phyloP scores from a whole-genome alignment of 257 asterid species.

The Nicotiana tomentosiformis region DNA sequence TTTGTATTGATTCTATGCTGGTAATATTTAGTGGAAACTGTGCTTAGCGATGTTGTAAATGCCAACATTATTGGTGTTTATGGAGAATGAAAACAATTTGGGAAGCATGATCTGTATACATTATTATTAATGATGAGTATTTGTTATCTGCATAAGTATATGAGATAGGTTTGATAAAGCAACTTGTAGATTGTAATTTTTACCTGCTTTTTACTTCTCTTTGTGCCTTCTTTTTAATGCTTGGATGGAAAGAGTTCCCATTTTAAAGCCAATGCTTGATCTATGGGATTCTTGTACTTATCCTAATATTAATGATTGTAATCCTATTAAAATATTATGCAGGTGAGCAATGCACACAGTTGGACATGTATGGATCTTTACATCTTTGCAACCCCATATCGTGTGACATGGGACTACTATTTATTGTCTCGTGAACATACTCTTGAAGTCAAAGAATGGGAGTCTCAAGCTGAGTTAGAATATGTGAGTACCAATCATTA shows the following conservation, averaged over 20 bases:
- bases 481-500: slow-evolving; percentile 44
- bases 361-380: slow-evolving; percentile 91
- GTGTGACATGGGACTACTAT: slow-evolving; percentile 91
- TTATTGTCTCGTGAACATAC: slow-evolving; percentile 72
- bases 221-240: neutral
- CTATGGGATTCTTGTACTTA: neutral
- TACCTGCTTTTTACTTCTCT: neutral
- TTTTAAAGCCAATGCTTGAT: neutral
- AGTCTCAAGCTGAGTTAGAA: slow-evolving; percentile 64
- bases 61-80: neutral
- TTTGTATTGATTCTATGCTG: neutral
- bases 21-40: neutral
- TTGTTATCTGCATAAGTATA: neutral
- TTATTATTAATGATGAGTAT: neutral
- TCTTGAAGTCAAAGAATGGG: slow-evolving; percentile 74
- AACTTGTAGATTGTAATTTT: neutral
- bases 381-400: slow-evolving; percentile 78
- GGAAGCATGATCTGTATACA: neutral
- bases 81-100: neutral
- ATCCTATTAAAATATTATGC: slow-evolving; percentile 10
- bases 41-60: neutral
- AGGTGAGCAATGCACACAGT: slow-evolving; percentile 71
- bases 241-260: neutral
- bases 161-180: neutral
- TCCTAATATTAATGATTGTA: neutral